Base-by-base conservation (phyloP, 208 protist species). In the Angomonas ambiguus region DNA sequence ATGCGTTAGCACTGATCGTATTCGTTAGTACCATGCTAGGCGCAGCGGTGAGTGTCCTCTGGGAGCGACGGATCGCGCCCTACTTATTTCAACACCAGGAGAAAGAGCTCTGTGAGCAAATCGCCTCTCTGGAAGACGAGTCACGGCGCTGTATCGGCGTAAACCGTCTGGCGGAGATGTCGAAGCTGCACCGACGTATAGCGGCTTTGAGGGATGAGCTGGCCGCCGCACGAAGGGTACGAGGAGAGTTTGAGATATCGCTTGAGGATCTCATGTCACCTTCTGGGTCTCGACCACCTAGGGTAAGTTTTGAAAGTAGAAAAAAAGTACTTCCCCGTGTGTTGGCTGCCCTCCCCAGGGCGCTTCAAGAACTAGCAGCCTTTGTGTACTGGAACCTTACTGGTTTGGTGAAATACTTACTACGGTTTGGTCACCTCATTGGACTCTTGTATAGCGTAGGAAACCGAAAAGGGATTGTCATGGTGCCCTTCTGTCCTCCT, bases 61-160 rank as follows among this genome's bases (percentile, higher is more conserved):
- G 86, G 83, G 71, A 76, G 27, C 55, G 57, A 28, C 31, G 11
- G 0, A 55, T 81, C 11, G 79, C 72, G 2, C 76, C 79, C 4
- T 61, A 22, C 2, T 30, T 88, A 10, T 79, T 88, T 51, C 82
- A 67, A 38, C 64, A 55, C 2, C 71, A 77, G 22, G 86, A 92
- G 64, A 30, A 65, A 8, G 41, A 51, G 20, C 65, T 92, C 24
- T 30, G 10, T 13, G 8, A 13, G 45, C 18, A 53, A 24, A 53
- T 53, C 13, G 20, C 13, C 13, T 13, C 35, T 13, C 13, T 27
- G 16, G 45, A 53, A n/a, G 16, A 4, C 13, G 8, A 53, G 45
- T 27, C 45, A 20, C 18, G 4, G 45, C 45, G 45, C 18, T 27
- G 20, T n/a, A 20, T 53, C 2, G 53, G 53, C 27, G 6, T 28